A percentile compares a stretch with the other conserved stretches of the same genome.
Conservation (phyloP, 208 protist species). For the Polymyxa betae region DNA sequence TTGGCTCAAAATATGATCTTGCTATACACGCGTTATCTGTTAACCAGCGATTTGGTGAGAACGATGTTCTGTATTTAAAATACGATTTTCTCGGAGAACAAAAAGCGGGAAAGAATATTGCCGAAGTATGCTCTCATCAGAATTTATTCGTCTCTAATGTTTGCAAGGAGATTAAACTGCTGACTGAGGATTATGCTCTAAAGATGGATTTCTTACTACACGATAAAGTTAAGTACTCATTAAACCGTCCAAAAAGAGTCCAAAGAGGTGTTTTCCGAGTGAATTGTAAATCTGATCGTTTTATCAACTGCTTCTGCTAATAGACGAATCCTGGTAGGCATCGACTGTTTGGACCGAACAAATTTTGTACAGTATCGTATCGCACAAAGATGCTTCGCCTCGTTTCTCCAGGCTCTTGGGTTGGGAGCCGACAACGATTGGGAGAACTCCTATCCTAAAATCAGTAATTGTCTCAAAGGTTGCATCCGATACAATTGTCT, state of each 20-base stretch:
- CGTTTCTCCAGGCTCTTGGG: not conserved
- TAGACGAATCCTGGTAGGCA: not conserved
- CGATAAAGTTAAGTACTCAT: not conserved
- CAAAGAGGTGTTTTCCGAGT: not conserved
- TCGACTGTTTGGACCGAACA: conserved; percentile 45
- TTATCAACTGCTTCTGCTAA: not conserved
- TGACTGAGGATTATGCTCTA: not conserved
- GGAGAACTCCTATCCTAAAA: not conserved
- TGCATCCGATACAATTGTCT: not conserved
- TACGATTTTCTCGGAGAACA: conserved; percentile 44
- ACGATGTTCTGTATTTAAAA: not conserved
- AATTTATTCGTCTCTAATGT: too few relatives aligned
- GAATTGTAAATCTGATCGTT: conserved; percentile 8
- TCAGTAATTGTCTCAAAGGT: conserved; percentile 28
- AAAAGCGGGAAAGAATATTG: conserved; percentile 22
- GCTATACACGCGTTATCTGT: not conserved
- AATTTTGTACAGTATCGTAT: not conserved
- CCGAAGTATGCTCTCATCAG: not conserved
- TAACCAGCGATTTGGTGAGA: not conserved
- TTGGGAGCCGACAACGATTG: not conserved
- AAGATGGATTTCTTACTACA: not conserved
- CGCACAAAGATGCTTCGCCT: not conserved
- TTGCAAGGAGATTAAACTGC: not conserved
- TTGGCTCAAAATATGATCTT: not conserved
- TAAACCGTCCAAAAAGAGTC: not conserved